Conservation (phyloP, 352 stramenopile genomes). For the Phytophthora brassicae region DNA sequence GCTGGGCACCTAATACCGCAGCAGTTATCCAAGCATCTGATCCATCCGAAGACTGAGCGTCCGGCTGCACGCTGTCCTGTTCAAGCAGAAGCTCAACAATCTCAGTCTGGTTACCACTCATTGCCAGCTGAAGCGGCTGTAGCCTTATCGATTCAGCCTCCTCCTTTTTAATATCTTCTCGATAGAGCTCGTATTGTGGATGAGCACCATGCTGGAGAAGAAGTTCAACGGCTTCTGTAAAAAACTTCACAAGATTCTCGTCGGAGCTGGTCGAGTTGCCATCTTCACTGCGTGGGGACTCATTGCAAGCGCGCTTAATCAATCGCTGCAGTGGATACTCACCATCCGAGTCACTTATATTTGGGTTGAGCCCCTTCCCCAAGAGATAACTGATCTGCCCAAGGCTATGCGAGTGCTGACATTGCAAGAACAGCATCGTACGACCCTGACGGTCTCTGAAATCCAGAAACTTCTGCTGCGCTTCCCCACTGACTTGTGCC, state of each 20-base stretch:
- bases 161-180: constrained; percentile 17
- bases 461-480: constrained; percentile 59
- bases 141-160: constrained; percentile 10
- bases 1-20: constrained; percentile 23
- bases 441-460: constrained; percentile 74
- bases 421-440: constrained; percentile 85
- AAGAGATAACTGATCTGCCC: constrained; percentile 71
- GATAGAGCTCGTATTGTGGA: constrained; percentile 47
- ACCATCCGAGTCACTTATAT: constrained; percentile 65
- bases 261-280: constrained; percentile 9
- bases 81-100: constrained; percentile 56
- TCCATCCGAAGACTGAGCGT: constrained; percentile 40
- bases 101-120: constrained; percentile 41
- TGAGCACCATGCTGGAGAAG: constrained; percentile 53
- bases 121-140: constrained; percentile 68
- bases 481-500: constrained; percentile 42
- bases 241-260: constrained; percentile 39
- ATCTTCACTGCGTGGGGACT: constrained; percentile 27
- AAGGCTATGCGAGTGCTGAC: constrained; percentile 61
- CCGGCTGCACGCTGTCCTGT: constrained; percentile 41
- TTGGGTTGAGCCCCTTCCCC: constrained; percentile 67
- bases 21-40: constrained; percentile 67
- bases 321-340: constrained; percentile 65
- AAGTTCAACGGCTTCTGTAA: constrained; percentile 46
- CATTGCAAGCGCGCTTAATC: constrained; percentile 34